Base-by-base conservation (phyloP, 1,139 yeast genomes). In the Debaryomycetaceae sp. region DNA sequence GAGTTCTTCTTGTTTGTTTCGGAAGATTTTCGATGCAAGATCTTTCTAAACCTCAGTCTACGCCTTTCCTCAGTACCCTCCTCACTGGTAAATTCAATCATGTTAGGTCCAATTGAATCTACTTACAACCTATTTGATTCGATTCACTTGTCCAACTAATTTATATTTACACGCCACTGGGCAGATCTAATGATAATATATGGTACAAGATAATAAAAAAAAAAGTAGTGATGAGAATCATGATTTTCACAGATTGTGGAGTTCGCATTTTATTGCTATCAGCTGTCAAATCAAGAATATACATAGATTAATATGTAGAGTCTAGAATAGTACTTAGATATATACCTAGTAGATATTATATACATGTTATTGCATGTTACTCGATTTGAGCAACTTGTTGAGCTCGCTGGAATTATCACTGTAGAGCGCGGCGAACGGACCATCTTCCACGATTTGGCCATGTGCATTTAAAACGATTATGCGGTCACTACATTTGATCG, bases 361-460 rank as follows among this genome's bases (percentile, higher is more conserved):
- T 22, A 22, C 26, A 22, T 22, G 2, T 22, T 22, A 22, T 22
- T 22, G 26, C 26, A 22, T 22, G 26, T 22, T 22, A 22, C 26
- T 22, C 26, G 11, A 22, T 31, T 69, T 65, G 58, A 91, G 65
- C 39, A 91, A 67, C 58, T 77, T 77, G 57, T 86, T 87, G 43
- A 91, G 72, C 41, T 81, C 83, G 53, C 95, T 84, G 33, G 70
- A 62, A 8, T 81, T 76, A 50, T 86, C 69, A 6, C 73, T 66
- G 58, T 78, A 84, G 34, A 91, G 69, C 16, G 78, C 79, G 29
- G 65, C 66, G 53, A 87, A 91, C 33, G 70, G 64, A 15, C 98
- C 98, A 48, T 82, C 86, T 61, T 92, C 98, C 1, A 86, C 87
- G n/a, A 89, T 87, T 24, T 70, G 70, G 7, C 97, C 97, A 31